Evolutionary conservation across 345 rosid genomes (phyloP), one percentile per base, ranked within the genome.

Genomic region (Chamaenerion angustifolium): DNA sequence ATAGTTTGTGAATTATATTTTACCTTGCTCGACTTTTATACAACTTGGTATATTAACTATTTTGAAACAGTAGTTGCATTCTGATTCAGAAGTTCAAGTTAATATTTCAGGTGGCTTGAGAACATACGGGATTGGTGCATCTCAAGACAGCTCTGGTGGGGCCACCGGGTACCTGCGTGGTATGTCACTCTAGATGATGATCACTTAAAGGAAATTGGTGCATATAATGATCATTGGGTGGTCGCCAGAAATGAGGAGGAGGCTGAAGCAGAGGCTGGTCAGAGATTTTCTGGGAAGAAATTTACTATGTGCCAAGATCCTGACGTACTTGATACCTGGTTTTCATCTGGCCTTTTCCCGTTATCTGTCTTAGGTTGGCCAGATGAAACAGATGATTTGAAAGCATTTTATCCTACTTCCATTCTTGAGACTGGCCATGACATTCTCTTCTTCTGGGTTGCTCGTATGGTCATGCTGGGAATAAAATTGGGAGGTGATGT

Each of bases 81-180:
- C 45, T 45, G 45, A 16, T 43, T 46, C 14, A 46, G 18, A 21
- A 17, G 31, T 41, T 12, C 19, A 35, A 56, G 54, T 48, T 51
- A 67, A 66, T 45, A 43, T 44, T 46, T 16, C 81, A 92, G 98
- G 64, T 92, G 98, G 98, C 95, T 87, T 58, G 98, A 92, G 67
- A 82, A 81, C 66, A 87, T 87, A 41, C 85, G 84, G 44, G 98
- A 92, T 71, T 87, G 98, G 98, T 92, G 96, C 62, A 62, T 87
- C 54, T 87, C 94, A 21, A 79, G 96, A 80, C 96, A 92, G 72
- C 90, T 92, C 17, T 87, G 96, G 98, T 92, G 96, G 95, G 98
- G 96, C 45, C 96, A 92, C 49, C 80, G 81, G 12, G 72, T 92
- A 46, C 98, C 95, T 46, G 98, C 96, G 13, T 92, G 93, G 96